These are phyloP conservation scores for Phellinidium pouzarii DNA, from an alignment of 1,284 basidiomycete species.

Conservation along the genomic window DNA sequence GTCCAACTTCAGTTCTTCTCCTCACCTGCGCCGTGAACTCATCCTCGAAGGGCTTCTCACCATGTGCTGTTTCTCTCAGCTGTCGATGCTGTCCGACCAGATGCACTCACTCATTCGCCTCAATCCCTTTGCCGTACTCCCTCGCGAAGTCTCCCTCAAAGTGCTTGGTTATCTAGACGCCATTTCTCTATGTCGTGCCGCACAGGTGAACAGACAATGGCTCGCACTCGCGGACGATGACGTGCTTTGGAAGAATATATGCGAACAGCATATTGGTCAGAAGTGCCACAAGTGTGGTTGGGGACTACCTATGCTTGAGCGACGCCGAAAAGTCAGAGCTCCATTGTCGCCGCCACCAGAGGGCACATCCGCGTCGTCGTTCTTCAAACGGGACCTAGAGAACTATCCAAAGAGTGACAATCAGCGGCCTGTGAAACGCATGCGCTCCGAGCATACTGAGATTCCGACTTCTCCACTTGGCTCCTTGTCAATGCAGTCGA, in stretches of 20 bases:
- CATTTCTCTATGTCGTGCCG: conserved; percentile 90
- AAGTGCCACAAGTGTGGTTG: conserved; percentile 98
- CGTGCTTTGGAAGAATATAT: conserved; percentile 93
- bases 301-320: conserved; percentile 90
- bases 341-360: conserved; percentile 31
- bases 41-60: conserved; percentile 96
- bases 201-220: conserved; percentile 89
- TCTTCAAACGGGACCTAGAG: conserved; percentile 35
- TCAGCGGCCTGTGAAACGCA: conserved; percentile 45
- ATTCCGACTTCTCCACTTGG: background rate
- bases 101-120: conserved; percentile 89
- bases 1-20: conserved; percentile 95
- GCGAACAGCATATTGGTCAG: conserved; percentile 97
- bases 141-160: conserved; percentile 86
- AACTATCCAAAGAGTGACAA: conserved; percentile 23
- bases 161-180: conserved; percentile 93
- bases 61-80: conserved; percentile 99
- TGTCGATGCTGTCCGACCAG: conserved; percentile 94
- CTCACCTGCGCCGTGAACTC: conserved; percentile 84
- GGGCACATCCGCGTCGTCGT: conserved; percentile 25
- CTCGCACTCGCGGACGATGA: conserved; percentile 91
- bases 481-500: background rate
- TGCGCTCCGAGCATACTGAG: conserved; percentile 30
- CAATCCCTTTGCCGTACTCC: conserved; percentile 90
- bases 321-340: conserved; percentile 43